These are phyloP conservation scores for Colletotrichum ledebouriae DNA, from an alignment of 2,329 filamentous ascomycete genomes.

Conservation along the genomic window DNA sequence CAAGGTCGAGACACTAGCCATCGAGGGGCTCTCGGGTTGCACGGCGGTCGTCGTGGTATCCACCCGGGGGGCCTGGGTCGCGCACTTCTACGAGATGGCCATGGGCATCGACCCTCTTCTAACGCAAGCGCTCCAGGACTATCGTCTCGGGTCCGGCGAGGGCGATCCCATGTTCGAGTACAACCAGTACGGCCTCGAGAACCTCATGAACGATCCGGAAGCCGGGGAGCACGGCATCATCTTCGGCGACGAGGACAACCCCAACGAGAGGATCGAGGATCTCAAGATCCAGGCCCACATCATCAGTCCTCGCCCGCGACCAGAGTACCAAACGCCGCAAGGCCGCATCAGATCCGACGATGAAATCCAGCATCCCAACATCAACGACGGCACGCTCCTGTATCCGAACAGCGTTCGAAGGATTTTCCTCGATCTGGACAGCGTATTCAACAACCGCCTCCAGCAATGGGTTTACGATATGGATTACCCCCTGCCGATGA, in stretches of 20 bases:
- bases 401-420: not conserved
- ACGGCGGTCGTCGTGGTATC: constrained; percentile 26
- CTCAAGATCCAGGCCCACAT: constrained; percentile 5
- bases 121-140: not conserved
- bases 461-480: not conserved
- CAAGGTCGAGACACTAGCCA: constrained; percentile 20
- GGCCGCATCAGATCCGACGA: not conserved
- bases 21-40: constrained; percentile 25
- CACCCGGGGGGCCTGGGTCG: constrained; percentile 11
- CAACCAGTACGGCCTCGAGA: constrained; percentile 16
- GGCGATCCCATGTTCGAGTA: not conserved
- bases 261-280: not conserved
- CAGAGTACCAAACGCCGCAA: not conserved
- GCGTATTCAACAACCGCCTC: not conserved
- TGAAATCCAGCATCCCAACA: not conserved
- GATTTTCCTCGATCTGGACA: not conserved
- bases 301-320: not conserved
- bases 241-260: constrained; percentile 8
- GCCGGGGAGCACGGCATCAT: constrained; percentile 8
- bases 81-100: constrained; percentile 14
- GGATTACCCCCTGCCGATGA: not conserved
- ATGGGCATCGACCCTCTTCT: not conserved
- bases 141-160: constrained; percentile 2
- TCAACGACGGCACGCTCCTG: not conserved
- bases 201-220: constrained; percentile 9